Conservation (phyloP, 495 filamentous ascomycete species). For the Lophiotrema nucula region DNA sequence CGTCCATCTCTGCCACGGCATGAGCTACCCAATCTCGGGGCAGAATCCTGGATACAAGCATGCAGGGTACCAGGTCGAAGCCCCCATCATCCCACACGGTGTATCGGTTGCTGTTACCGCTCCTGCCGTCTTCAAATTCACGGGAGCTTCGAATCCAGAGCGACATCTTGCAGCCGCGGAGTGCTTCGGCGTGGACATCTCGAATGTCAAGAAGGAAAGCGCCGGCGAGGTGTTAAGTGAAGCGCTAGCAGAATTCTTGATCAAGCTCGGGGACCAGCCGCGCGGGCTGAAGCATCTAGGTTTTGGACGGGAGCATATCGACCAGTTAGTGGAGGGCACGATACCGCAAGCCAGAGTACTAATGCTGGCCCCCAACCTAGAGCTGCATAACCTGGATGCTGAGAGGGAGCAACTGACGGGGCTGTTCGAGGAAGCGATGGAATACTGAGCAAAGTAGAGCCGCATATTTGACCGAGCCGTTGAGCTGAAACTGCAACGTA, state of each 20-base stretch:
- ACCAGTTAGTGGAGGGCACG: constrained; percentile 85
- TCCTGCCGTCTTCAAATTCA: constrained; percentile 91
- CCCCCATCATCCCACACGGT: constrained; percentile 89
- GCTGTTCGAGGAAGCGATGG: constrained; percentile 66
- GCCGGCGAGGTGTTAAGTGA: constrained; percentile 85
- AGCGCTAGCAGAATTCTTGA: constrained; percentile 75
- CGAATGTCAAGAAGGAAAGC: constrained; percentile 76
- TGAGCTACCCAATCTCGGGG: constrained; percentile 92
- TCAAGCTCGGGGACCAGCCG: constrained; percentile 84
- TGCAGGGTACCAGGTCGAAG: constrained; percentile 69
- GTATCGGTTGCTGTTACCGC: constrained; percentile 94
- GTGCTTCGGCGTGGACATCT: constrained; percentile 84
- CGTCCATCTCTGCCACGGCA: constrained; percentile 95
- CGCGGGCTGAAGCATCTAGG: constrained; percentile 79
- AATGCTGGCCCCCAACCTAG: constrained; percentile 84
- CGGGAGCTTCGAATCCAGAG: constrained; percentile 83
- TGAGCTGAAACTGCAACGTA: too few species aligned
- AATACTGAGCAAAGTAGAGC: constrained; percentile 46
- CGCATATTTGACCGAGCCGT: neutral
- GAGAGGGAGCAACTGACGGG: constrained; percentile 65
- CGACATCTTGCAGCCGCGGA: constrained; percentile 87
- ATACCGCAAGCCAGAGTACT: constrained; percentile 86
- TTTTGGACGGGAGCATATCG: constrained; percentile 70
- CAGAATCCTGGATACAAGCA: constrained; percentile 92
- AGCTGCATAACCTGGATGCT: constrained; percentile 58